Base-by-base conservation (phyloP, 1,284 basidiomycete genomes). In the Melampsora abietis-canadensis region DNA sequence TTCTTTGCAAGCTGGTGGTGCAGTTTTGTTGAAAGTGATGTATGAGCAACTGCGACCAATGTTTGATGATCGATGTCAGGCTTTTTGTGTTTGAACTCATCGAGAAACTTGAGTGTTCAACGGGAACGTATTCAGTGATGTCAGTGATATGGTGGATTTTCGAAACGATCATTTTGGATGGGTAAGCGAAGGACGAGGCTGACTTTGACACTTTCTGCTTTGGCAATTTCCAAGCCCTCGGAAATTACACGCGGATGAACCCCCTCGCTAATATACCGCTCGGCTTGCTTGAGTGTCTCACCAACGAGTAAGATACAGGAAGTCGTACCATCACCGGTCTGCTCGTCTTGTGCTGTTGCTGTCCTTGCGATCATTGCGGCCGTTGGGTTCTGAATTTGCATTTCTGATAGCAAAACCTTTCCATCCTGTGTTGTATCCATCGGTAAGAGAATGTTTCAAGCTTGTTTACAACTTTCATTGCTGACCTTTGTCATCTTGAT, bases 351-450 rank as follows among this genome's bases (percentile, higher is more conserved):
- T 0, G 95, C 95, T 19, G 98, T 94, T 44, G 95, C 95, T 54
- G 95, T 98, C 75, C 94, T 88, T 54, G 96, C 96, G 81, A 99
- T 95, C 93, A 98, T 97, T 57, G 96, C 94, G 12, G 96, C 96
- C 12, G 96, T 98, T 21, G 96, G 96, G 83, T 99, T 98, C 84
- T 87, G 94, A 80, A 99, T 99, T 85, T 98, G 96, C 96, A 99
- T 99, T 85, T 99, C 96, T 57, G 94, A 97, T 73, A 99, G 87
- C 72, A 99, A 85, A 60, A 98, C 95, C 85, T 98, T 98, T 79
- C 96, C 96, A 82, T 98, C 96, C 48, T 40, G 40, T 54, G 54
- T 61, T 21, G 17, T 30, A 2, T 24, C 27, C 24, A 0, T 57
- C 19, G 44, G 46, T 0, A 24, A 40, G 8, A 40, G 7, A 7